Conservation (phyloP, 768 basidiomycete species). For the Clitopilus passeckerianus region DNA sequence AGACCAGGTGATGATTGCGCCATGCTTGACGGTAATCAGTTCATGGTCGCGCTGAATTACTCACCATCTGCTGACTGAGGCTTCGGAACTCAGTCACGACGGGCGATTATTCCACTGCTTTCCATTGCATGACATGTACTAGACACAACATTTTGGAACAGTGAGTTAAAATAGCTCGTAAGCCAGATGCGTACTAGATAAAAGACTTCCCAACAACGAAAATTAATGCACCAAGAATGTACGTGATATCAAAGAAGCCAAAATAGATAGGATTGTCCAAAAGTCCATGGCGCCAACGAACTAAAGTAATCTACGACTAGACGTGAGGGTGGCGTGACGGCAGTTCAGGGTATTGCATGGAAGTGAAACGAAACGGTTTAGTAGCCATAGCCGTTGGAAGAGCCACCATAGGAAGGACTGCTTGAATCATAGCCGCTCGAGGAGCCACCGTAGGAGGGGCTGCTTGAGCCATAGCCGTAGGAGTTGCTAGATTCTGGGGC, state of each 20-base stretch:
- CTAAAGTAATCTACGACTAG: slow-evolving; percentile 27
- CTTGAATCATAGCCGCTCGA: slow-evolving; percentile 10
- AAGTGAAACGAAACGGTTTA: slow-evolving; percentile 11
- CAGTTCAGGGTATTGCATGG: slow-evolving; percentile 6
- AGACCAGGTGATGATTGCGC: background rate
- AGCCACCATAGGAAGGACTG: slow-evolving; percentile 2
- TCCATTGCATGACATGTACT: slow-evolving; percentile 12
- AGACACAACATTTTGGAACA: background rate
- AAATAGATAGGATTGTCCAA: slow-evolving; percentile 21
- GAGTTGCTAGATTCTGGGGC: slow-evolving; percentile 7
- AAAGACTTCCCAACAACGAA: slow-evolving; percentile 25
- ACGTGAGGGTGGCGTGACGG: slow-evolving; percentile 27
- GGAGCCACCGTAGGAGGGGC: too few species aligned
- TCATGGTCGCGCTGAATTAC: too few species aligned
- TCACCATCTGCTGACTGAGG: background rate
- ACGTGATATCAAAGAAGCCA: slow-evolving; percentile 29
- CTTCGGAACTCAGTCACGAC: background rate
- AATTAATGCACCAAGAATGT: slow-evolving; percentile 35
- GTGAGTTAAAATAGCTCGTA: slow-evolving; percentile 7
- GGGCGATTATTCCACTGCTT: slow-evolving; percentile 6
- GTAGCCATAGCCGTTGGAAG: slow-evolving; percentile 21
- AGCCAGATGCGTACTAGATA: slow-evolving; percentile 23
- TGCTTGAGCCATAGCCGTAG: slow-evolving; percentile 10
- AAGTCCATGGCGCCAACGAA: slow-evolving; percentile 14
- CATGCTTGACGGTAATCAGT: background rate